Conservation (phyloP, 2,329 filamentous ascomycete genomes). For the Acrocalymma vagum region DNA sequence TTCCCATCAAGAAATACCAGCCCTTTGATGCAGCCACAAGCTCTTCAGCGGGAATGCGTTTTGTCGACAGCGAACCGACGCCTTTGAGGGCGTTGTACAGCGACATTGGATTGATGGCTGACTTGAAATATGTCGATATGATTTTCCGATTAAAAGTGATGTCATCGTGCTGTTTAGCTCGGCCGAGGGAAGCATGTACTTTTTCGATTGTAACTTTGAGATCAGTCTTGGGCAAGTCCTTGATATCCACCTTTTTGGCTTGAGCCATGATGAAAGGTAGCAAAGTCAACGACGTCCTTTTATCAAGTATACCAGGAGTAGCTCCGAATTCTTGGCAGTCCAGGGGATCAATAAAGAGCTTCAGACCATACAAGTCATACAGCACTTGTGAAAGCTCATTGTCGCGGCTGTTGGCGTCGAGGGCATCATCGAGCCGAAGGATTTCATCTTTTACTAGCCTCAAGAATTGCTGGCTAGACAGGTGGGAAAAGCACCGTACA, state of each 20-base stretch:
- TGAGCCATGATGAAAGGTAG: constrained; percentile 85
- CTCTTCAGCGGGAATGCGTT: constrained; percentile 68
- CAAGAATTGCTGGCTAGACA: constrained; percentile 85
- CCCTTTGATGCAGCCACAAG: constrained; percentile 77
- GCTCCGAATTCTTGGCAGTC: constrained; percentile 74
- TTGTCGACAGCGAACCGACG: constrained; percentile 61
- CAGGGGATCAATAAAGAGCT: constrained; percentile 42
- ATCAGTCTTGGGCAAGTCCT: constrained; percentile 90
- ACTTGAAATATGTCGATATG: constrained; percentile 81
- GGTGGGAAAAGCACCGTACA: constrained; percentile 83
- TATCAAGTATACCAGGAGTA: constrained; percentile 76
- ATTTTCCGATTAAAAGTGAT: constrained; percentile 89
- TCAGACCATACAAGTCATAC: constrained; percentile 50
- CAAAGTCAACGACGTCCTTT: constrained; percentile 79
- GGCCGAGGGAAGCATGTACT: constrained; percentile 85
- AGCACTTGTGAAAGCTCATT: constrained; percentile 78
- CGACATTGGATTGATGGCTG: constrained; percentile 81
- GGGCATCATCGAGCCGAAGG: constrained; percentile 75
- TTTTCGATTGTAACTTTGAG: constrained; percentile 90
- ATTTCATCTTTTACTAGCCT: constrained; percentile 90
- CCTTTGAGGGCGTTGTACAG: constrained; percentile 85
- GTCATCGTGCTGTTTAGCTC: constrained; percentile 77
- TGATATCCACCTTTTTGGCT: constrained; percentile 84
- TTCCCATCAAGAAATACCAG: constrained; percentile 92
- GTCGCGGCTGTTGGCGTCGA: constrained; percentile 73